These are phyloP conservation scores for Cryptosporidium xiaoi DNA, from an alignment of 169 alveolate genomes.

Conservation along the genomic window DNA sequence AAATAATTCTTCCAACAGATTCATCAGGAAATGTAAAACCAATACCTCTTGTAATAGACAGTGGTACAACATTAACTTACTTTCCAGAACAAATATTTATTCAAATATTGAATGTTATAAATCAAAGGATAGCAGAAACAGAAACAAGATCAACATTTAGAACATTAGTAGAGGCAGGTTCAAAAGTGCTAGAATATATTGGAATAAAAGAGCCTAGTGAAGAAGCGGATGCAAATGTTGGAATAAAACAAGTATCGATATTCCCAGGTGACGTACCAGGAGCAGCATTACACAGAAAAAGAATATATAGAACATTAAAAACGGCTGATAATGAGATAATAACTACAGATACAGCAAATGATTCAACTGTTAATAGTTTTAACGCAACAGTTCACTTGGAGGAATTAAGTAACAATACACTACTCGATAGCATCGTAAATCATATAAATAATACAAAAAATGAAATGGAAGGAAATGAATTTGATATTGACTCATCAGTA, in stretches of 20 bases:
- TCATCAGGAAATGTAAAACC: slow-evolving; percentile 35
- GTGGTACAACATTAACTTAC: slow-evolving; percentile 80
- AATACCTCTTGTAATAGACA: slow-evolving; percentile 69
- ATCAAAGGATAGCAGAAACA: slow-evolving; percentile 58
- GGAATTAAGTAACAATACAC: neutral
- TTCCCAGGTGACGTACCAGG: slow-evolving; percentile 74
- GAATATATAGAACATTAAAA: slow-evolving; percentile 27
- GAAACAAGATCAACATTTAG: slow-evolving; percentile 43
- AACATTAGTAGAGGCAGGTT: slow-evolving; percentile 61
- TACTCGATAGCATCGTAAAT: neutral
- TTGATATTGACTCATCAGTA: slow-evolving; percentile 42
- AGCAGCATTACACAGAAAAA: slow-evolving; percentile 58
- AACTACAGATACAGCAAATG: neutral
- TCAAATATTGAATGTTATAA: slow-evolving; percentile 69
- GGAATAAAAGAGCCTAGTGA: slow-evolving; percentile 14
- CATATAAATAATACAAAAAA: neutral
- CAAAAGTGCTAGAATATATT: slow-evolving; percentile 33
- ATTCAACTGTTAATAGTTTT: neutral
- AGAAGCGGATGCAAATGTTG: neutral
- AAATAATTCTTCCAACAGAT: slow-evolving; percentile 24
- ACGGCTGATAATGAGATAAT: neutral
- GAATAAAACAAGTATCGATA: slow-evolving; percentile 30
- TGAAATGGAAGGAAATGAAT: neutral
- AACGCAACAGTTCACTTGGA: slow-evolving; percentile 52
- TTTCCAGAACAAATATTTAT: slow-evolving; percentile 76